Evolutionary conservation across 2,329 filamentous ascomycete species (phyloP).

Genomic region (Sclerotinia borealis): DNA sequence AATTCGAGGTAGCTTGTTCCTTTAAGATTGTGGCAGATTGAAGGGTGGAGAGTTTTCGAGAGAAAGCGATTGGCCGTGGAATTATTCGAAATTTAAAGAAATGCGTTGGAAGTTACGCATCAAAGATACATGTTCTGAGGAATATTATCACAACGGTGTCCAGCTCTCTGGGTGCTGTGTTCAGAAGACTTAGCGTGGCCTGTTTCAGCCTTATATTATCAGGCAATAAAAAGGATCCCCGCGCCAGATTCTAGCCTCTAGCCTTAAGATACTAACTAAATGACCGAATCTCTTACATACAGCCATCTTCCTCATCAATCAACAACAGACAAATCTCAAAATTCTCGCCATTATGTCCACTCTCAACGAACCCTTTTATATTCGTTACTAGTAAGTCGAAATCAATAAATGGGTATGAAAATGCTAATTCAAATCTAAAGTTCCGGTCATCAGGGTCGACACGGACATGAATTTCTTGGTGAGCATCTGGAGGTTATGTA

Average conservation of each 20-base stretch:
- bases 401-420: neutral
- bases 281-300: neutral
- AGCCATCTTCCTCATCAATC: slow-evolving; percentile 13
- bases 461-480: slow-evolving; percentile 98
- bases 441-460: slow-evolving; percentile 94
- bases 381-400: slow-evolving; percentile 84
- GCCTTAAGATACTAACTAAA: neutral
- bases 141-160: slow-evolving; percentile 13
- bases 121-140: slow-evolving; percentile 9
- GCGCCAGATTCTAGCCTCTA: slow-evolving; percentile 7
- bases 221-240: slow-evolving; percentile 1
- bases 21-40: slow-evolving; percentile 12
- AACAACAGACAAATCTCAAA: neutral
- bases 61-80: slow-evolving; percentile 12
- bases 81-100: slow-evolving; percentile 20
- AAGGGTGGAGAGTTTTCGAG: slow-evolving; percentile 13
- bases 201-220: slow-evolving; percentile 10
- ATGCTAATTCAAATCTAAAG: slow-evolving; percentile 42
- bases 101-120: slow-evolving; percentile 25
- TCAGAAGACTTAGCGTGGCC: slow-evolving; percentile 13
- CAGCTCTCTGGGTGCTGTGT: slow-evolving; percentile 14
- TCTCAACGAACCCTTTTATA: slow-evolving; percentile 74
- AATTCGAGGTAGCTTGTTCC: slow-evolving; percentile 15
- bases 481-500: slow-evolving; percentile 22
- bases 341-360: slow-evolving; percentile 26